phyloP scores from a whole-genome alignment of 2,329 filamentous ascomycete species.

The Talaromyces sp. region DNA sequence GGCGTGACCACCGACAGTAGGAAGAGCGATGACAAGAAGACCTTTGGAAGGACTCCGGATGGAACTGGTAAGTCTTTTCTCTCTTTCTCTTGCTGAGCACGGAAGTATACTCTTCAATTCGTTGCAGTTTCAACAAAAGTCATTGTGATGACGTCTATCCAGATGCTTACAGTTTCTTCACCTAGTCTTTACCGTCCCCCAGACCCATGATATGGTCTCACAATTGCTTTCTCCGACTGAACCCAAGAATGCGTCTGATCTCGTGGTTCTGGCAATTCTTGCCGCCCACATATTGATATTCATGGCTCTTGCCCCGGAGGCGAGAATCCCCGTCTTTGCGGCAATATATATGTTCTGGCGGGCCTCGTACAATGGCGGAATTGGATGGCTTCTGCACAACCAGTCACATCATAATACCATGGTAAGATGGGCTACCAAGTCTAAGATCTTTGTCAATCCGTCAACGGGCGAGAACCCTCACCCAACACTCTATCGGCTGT shows the following conservation, averaged over 20 bases:
- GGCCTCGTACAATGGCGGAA: slow-evolving; percentile 85
- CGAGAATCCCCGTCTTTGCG: slow-evolving; percentile 74
- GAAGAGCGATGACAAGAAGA: slow-evolving; percentile 61
- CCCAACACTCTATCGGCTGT: slow-evolving; percentile 72
- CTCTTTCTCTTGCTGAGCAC: background rate
- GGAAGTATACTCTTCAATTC: background rate
- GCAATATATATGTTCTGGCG: slow-evolving; percentile 87
- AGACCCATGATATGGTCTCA: slow-evolving; percentile 98
- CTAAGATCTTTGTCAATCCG: slow-evolving; percentile 79
- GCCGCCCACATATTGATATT: slow-evolving; percentile 68
- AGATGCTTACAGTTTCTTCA: slow-evolving; percentile 19
- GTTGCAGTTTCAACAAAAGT: background rate
- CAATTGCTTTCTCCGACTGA: slow-evolving; percentile 91
- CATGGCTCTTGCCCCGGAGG: slow-evolving; percentile 63
- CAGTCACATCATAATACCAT: slow-evolving; percentile 87
- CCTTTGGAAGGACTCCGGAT: slow-evolving; percentile 84
- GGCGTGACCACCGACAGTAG: slow-evolving; percentile 40
- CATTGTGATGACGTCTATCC: background rate
- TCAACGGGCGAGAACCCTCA: slow-evolving; percentile 74
- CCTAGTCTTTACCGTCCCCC: slow-evolving; percentile 87
- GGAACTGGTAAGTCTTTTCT: slow-evolving; percentile 68
- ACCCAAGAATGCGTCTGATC: slow-evolving; percentile 89
- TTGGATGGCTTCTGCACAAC: slow-evolving; percentile 79
- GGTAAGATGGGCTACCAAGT: slow-evolving; percentile 80
- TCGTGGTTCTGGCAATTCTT: slow-evolving; percentile 72